Base-by-base conservation (phyloP, 805 yeast genomes). In the Kuraishia capsulata region DNA sequence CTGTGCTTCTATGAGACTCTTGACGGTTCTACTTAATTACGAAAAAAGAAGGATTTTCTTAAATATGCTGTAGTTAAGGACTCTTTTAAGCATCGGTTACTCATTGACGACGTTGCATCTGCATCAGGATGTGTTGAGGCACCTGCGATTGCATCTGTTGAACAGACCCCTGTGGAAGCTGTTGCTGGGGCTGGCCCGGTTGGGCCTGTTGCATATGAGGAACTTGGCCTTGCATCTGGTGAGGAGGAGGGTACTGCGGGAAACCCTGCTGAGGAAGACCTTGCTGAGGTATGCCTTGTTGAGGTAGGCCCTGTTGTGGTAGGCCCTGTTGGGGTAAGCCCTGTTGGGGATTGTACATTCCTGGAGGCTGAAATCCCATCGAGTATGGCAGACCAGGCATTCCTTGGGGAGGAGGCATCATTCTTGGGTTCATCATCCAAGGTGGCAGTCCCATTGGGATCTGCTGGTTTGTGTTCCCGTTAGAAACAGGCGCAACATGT, bases 1-100 rank as follows among this genome's bases (percentile, higher is more conserved):
- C 81, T 4, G 58, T 62, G 40, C 46, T 59, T 24, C 47, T 64
- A 33, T 53, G 46, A 25, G 10, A 16, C 20, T n/a, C n/a, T n/a
- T n/a, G n/a, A n/a, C n/a, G n/a, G n/a, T n/a, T n/a, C n/a, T n/a
- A n/a, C n/a, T n/a, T 23, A 23, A 17, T 13, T 8, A 35, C 5
- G 21, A 35, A 11, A 13, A 10, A 21, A 21, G 17, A n/a, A 34
- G 9, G 9, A 16, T 34, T 34, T 18, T 14, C 20, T 34, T 13
- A n/a, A 23, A 20, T 34, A 17, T 32, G 19, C 17, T 19, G 34
- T 21, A 30, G n/a, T 14, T 23, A 21, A 34, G n/a, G n/a, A n/a
- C n/a, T 21, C 30, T 20, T 4, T 20, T 25, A 14, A 25, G 16
- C 32, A 20, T 6, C 14, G 25, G 25, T 14, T 18, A 33, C 23